Evolutionary conservation across 192 early-diverging fungal species (phyloP).

Genomic region (Backusella psychrophila): DNA sequence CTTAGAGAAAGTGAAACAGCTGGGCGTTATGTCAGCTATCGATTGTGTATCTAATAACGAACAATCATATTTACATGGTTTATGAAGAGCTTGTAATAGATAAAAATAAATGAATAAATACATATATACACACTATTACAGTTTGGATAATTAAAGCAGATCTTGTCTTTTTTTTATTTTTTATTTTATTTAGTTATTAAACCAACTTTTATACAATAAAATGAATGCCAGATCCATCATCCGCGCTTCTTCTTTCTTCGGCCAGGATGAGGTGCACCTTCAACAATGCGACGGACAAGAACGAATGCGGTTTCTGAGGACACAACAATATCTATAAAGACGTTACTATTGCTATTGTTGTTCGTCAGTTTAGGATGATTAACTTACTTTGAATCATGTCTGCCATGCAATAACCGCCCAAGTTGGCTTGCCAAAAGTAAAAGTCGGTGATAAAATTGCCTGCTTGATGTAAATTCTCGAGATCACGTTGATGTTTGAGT

Average conservation of each 20-base stretch:
- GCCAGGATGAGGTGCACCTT: constrained; percentile 35
- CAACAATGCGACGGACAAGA: constrained; percentile 30
- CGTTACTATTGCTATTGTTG: background rate
- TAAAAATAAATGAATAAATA: background rate
- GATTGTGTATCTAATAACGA: constrained; percentile 78
- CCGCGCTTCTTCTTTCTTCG: constrained; percentile 28
- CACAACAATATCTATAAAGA: constrained; percentile 23
- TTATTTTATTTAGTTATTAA: background rate
- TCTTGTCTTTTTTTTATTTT: background rate
- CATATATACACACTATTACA: background rate
- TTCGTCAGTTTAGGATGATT: background rate
- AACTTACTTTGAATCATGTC: constrained; percentile 36
- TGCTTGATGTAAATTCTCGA: constrained; percentile 37
- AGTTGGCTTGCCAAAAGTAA: constrained; percentile 38
- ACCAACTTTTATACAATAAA: background rate
- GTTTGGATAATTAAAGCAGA: background rate
- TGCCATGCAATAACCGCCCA: constrained; percentile 39
- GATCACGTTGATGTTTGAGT: constrained; percentile 36
- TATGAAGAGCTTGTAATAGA: background rate
- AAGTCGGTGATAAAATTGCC: constrained; percentile 21
- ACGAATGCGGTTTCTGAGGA: constrained; percentile 25
- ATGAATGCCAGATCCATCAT: constrained; percentile 2
- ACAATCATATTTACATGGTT: no score
- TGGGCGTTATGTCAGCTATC: constrained; percentile 96
- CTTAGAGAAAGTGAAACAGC: constrained; percentile 94